These are phyloP conservation scores for Colletotrichum coccodes DNA, from an alignment of 2,329 filamentous ascomycete genomes.

Conservation along the genomic window DNA sequence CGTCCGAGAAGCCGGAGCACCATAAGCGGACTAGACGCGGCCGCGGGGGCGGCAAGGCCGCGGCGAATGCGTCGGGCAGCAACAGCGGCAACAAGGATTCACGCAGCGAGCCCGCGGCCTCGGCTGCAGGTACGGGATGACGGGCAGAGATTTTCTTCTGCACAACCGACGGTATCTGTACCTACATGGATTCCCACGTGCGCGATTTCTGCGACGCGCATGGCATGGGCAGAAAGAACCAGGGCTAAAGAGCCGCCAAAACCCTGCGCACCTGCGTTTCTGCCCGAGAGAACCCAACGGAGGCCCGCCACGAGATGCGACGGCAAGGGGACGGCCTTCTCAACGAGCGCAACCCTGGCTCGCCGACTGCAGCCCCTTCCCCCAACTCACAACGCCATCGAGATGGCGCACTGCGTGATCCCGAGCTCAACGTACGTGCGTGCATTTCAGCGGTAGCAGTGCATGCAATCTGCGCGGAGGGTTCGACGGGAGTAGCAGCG, in stretches of 20 bases:
- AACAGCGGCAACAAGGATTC: constrained; percentile 9
- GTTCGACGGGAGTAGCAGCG: background rate
- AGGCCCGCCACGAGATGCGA: background rate
- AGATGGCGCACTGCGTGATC: background rate
- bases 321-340: background rate
- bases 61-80: constrained; percentile 24
- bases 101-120: background rate
- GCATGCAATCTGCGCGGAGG: background rate
- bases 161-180: background rate
- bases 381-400: background rate
- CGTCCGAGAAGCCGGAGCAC: constrained; percentile 35
- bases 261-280: constrained; percentile 1
- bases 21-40: constrained; percentile 39
- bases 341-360: background rate
- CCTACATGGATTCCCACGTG: constrained; percentile 1
- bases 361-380: background rate
- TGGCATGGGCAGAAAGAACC: background rate
- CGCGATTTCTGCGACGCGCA: background rate
- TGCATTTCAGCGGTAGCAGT: background rate
- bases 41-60: constrained; percentile 35
- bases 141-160: background rate
- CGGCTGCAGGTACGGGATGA: constrained; percentile 31
- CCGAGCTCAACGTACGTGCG: background rate
- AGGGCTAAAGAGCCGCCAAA: background rate
- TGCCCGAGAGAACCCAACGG: background rate